A percentile compares a stretch with the other conserved stretches of the same genome.
Conservation (phyloP, 2,329 filamentous ascomycete species). For the Colletotrichum scovillei region DNA sequence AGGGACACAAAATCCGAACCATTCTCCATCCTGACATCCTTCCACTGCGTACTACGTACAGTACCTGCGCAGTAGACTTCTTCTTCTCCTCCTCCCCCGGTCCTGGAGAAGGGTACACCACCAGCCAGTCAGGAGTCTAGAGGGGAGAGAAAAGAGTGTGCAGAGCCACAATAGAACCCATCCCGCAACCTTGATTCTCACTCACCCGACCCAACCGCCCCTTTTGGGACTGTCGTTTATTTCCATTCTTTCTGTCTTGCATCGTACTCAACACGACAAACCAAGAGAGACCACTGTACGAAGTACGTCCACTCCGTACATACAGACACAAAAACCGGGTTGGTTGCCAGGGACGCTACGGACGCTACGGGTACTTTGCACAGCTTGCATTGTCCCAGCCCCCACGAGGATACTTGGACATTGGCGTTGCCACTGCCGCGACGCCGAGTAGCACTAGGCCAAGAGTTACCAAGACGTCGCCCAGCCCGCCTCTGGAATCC, state of each 20-base stretch:
- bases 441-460: constrained; percentile 19
- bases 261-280: not conserved
- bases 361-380: not conserved
- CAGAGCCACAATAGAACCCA: not conserved
- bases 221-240: not conserved
- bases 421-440: constrained; percentile 15
- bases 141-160: not conserved
- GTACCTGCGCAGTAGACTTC: too few species aligned
- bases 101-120: not conserved
- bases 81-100: not conserved
- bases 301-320: too few species aligned
- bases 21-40: not conserved
- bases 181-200: not conserved
- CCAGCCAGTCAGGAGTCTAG: not conserved
- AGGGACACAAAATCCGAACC: constrained; percentile 11
- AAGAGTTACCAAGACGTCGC: constrained; percentile 28
- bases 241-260: not conserved
- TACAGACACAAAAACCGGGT: not conserved
- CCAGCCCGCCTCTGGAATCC: constrained; percentile 33
- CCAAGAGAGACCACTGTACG: not conserved
- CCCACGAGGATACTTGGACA: constrained; percentile 17
- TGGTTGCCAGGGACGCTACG: not conserved
- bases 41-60: too few species aligned
- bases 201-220: not conserved
- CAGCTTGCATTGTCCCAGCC: constrained; percentile 8